Percentiles rank a stretch among this genome's conserved stretches.
phyloP scores from a whole-genome alignment of 2,329 filamentous ascomycete genomes.

The Talaromyces verruculosus region DNA sequence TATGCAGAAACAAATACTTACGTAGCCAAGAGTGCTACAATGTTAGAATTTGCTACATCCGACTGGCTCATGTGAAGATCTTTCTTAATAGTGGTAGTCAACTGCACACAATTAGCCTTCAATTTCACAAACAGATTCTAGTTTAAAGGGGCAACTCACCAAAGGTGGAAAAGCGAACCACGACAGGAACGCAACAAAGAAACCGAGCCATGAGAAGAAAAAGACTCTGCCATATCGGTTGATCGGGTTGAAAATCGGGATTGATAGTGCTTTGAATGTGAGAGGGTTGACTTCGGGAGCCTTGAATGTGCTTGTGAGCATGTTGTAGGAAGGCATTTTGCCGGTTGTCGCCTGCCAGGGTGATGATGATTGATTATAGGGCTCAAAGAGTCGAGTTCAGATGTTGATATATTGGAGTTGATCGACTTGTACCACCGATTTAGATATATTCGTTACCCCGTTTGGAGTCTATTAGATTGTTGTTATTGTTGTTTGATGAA shows the following conservation, averaged over 20 bases:
- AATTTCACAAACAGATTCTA: background rate
- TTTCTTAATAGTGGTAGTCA: slow-evolving; percentile 73
- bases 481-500: background rate
- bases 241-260: slow-evolving; percentile 75
- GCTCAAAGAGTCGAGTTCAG: background rate
- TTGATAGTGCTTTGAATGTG: slow-evolving; percentile 76
- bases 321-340: slow-evolving; percentile 26
- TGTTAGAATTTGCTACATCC: slow-evolving; percentile 86
- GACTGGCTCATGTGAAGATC: slow-evolving; percentile 70
- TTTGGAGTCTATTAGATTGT: background rate
- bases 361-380: background rate
- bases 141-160: slow-evolving; percentile 48
- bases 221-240: slow-evolving; percentile 83
- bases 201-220: slow-evolving; percentile 85
- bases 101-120: slow-evolving; percentile 36
- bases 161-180: slow-evolving; percentile 89
- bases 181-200: slow-evolving; percentile 84
- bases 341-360: background rate
- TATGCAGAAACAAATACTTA: slow-evolving; percentile 35
- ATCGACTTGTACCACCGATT: background rate
- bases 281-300: slow-evolving; percentile 77
- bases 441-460: background rate
- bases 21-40: slow-evolving; percentile 74
- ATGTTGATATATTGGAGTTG: background rate
- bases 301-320: slow-evolving; percentile 32